These are phyloP conservation scores for Rhodotorula taiwanensis DNA, from an alignment of 768 basidiomycete genomes.

Conservation along the genomic window DNA sequence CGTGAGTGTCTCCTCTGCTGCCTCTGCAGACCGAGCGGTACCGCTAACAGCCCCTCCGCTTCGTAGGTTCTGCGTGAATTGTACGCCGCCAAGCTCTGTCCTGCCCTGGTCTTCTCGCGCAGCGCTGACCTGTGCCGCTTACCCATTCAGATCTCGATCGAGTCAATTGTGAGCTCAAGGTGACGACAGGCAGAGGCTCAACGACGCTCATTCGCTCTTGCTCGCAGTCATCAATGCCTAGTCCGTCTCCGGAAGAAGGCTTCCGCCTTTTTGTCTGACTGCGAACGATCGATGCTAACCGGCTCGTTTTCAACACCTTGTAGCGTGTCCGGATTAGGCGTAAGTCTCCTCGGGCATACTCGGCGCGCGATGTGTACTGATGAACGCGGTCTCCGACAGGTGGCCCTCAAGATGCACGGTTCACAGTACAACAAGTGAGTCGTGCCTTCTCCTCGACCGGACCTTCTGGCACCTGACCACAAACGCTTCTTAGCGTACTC, in stretches of 20 bases:
- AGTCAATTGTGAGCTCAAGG: constrained; percentile 11
- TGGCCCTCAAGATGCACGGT: constrained; percentile 50
- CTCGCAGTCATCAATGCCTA: constrained; percentile 56
- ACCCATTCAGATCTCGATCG: constrained; percentile 10
- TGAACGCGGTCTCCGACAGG: not conserved
- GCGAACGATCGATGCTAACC: not conserved
- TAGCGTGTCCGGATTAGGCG: not conserved
- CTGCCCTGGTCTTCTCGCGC: not conserved
- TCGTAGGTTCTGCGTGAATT: constrained; percentile 63
- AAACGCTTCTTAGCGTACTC: constrained; percentile 46
- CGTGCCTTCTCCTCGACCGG: not conserved
- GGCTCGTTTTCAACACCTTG: not conserved
- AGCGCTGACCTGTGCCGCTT: not conserved
- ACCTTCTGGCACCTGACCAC: not conserved
- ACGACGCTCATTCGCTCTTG: not conserved
- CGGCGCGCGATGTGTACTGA: not conserved
- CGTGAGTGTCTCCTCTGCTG: not conserved
- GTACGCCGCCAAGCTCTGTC: constrained; percentile 46
- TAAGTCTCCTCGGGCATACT: not conserved
- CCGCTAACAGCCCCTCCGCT: not conserved
- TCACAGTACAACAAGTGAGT: constrained; percentile 55
- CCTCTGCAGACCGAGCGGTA: constrained; percentile 39
- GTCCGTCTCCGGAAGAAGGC: not conserved
- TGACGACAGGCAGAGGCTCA: not conserved
- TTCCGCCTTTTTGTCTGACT: not conserved